Evolutionary conservation across 164 flowering plant genomes (phyloP).

Genomic region (grape (Vitis vinifera)): DNA sequence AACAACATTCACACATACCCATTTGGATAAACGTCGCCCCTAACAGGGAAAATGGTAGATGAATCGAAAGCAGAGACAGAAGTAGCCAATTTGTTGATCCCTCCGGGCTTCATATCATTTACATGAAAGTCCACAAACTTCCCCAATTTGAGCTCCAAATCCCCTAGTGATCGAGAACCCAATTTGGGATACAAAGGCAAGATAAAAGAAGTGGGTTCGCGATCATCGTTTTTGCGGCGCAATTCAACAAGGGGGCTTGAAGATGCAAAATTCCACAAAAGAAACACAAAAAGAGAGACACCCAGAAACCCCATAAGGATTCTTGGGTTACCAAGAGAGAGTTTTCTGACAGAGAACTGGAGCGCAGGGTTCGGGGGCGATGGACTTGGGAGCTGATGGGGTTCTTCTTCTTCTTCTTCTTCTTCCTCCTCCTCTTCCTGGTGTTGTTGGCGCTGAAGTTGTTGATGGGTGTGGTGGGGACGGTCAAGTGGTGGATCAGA

Average conservation of each 20-base stretch:
- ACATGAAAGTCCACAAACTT: constrained; percentile 22
- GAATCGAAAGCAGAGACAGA: constrained; percentile 32
- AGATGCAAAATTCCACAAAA: constrained; percentile 22
- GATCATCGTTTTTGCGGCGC: constrained; percentile 26
- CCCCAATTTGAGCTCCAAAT: constrained; percentile 50
- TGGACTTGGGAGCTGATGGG: constrained; percentile 8
- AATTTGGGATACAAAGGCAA: constrained; percentile 52
- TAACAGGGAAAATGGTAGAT: constrained; percentile 51
- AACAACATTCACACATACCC: constrained; percentile 50
- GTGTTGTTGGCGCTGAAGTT: constrained; percentile 2
- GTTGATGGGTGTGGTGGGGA: constrained; percentile 8
- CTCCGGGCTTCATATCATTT: constrained; percentile 9
- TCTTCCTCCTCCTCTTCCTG: constrained; percentile 1
- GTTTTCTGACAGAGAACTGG: constrained; percentile 14
- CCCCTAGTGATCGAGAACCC: constrained; percentile 9
- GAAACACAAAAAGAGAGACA: constrained; percentile 36
- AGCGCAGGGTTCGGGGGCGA: neutral
- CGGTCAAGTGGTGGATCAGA: constrained; percentile 24
- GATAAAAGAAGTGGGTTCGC: constrained; percentile 34
- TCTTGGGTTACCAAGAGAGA: constrained; percentile 21
- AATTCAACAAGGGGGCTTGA: constrained; percentile 26
- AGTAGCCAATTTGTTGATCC: constrained; percentile 19
- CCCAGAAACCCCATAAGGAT: constrained; percentile 34
- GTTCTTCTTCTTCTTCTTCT: neutral
- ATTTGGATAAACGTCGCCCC: constrained; percentile 65